phyloP scores from a whole-genome alignment of 257 asterid species.

The Paulownia fortunei region DNA sequence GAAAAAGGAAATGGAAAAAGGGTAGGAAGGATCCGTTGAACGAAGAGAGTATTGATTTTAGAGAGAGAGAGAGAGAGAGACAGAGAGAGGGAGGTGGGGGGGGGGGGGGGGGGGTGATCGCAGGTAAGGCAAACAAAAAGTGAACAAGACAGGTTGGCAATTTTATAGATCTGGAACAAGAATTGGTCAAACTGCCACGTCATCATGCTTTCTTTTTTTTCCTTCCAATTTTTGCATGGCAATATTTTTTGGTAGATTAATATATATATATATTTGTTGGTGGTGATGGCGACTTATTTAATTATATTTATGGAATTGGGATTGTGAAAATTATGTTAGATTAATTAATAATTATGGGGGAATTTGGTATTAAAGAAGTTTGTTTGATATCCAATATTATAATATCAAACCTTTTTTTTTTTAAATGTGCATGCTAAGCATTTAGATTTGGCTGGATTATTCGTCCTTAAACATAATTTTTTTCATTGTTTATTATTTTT shows the following conservation, averaged over 20 bases:
- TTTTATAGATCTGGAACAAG: conserved; percentile 30
- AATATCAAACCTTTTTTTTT: too few species aligned
- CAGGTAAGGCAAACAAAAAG: conserved; percentile 20
- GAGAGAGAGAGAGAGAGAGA: conserved; percentile 3
- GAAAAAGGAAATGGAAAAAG: neutral
- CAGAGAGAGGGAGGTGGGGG: neutral
- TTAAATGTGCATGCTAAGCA: too few species aligned
- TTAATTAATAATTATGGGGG: neutral
- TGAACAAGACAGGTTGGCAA: conserved; percentile 30
- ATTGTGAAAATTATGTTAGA: neutral
- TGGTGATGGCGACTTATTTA: neutral
- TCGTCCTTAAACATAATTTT: too few species aligned
- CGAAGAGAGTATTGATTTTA: conserved; percentile 10
- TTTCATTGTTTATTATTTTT: too few species aligned
- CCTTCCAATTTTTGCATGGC: neutral
- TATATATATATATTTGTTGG: too few species aligned
- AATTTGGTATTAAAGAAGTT: neutral
- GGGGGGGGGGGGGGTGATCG: neutral
- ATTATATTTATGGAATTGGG: neutral
- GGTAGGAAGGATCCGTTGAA: conserved; percentile 24
- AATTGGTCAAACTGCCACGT: conserved; percentile 48
- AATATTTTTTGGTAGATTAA: neutral
- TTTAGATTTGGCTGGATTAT: too few species aligned
- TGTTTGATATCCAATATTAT: too few species aligned
- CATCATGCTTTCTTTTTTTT: conserved; percentile 16